Conservation (phyloP, 108 stramenopile species). For the Aurantiochytrium sp. region DNA sequence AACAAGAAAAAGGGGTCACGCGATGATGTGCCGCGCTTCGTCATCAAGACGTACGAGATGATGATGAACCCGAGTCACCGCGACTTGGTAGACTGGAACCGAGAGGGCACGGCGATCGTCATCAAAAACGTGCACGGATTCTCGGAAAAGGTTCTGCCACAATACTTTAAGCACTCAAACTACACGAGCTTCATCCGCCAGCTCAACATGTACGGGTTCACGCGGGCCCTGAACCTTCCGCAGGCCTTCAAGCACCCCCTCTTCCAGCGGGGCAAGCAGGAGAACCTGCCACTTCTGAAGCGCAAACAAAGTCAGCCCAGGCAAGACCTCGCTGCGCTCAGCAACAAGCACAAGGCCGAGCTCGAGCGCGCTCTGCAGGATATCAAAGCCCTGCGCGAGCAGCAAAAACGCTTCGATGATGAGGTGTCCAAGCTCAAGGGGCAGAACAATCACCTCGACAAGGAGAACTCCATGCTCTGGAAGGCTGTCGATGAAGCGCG, state of each 20-base stretch:
- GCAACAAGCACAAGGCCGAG: neutral
- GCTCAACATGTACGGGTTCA: constrained; percentile 79
- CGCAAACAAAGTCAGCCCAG: neutral
- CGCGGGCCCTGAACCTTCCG: neutral
- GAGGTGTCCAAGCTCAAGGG: neutral
- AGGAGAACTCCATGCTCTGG: neutral
- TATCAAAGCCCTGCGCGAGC: neutral
- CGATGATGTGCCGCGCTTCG: neutral
- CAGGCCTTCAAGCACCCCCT: constrained; percentile 39
- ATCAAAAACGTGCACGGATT: constrained; percentile 25
- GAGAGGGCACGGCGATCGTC: constrained; percentile 10
- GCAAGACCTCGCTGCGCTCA: neutral
- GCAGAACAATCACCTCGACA: neutral
- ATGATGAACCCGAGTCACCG: neutral
- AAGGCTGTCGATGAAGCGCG: neutral
- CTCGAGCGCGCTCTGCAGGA: neutral
- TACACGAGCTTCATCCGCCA: constrained; percentile 83
- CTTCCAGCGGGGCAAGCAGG: constrained; percentile 15
- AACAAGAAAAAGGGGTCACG: neutral
- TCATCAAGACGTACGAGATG: constrained; percentile 32
- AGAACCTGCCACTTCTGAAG: neutral
- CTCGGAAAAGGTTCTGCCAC: constrained; percentile 54
- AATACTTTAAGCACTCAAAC: constrained; percentile 92
- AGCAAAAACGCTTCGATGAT: neutral
- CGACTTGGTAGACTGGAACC: constrained; percentile 1